phyloP scores from a whole-genome alignment of 441 rosid genomes.

The Isatis lusitanica region DNA sequence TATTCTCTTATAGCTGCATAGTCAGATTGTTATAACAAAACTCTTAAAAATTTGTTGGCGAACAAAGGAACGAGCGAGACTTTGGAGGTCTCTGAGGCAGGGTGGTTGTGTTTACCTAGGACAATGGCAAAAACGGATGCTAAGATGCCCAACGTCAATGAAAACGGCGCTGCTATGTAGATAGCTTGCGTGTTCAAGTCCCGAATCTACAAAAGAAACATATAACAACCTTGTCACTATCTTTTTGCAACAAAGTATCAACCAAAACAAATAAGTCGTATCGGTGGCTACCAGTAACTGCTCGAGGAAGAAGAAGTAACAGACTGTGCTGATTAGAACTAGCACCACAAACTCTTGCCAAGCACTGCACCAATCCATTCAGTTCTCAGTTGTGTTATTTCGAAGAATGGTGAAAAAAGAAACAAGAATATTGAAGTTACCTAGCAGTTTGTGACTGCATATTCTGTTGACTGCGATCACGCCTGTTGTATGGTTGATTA shows the following conservation, averaged over 20 bases:
- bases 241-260: not conserved
- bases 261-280: not conserved
- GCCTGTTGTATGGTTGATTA: constrained; percentile 47
- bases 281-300: constrained; percentile 73
- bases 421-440: constrained; percentile 37
- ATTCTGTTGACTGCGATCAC: constrained; percentile 51
- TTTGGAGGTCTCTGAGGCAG: constrained; percentile 25
- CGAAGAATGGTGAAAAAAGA: not conserved
- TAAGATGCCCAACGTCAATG: constrained; percentile 70
- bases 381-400: constrained; percentile 22
- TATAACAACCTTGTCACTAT: not conserved
- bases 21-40: not conserved
- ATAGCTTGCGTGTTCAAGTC: constrained; percentile 74
- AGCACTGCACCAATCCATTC: constrained; percentile 58
- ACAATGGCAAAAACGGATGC: constrained; percentile 75
- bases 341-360: constrained; percentile 98
- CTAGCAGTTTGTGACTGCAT: constrained; percentile 53
- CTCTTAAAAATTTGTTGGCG: not conserved
- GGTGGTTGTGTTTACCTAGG: constrained; percentile 52
- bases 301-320: constrained; percentile 98
- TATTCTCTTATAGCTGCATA: constrained; percentile 86
- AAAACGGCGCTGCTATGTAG: constrained; percentile 81
- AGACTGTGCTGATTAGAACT: constrained; percentile 82
- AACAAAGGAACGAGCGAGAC: constrained; percentile 1
- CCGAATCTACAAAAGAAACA: constrained; percentile 51